phyloP scores from a whole-genome alignment of 2,329 filamentous ascomycete genomes.

The Penicillium sp. region DNA sequence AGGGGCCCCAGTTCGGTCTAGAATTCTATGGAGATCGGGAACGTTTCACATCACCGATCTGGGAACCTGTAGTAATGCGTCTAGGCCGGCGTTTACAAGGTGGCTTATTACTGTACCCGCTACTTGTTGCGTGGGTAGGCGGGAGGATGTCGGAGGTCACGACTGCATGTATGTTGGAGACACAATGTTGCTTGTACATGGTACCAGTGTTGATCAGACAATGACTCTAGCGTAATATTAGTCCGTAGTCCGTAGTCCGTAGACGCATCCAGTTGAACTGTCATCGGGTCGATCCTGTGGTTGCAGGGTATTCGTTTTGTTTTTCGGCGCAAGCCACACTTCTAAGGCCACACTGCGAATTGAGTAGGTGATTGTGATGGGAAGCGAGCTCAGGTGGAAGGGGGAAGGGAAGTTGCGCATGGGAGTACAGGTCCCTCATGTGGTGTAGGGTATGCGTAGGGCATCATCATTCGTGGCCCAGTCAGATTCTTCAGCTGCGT shows the following conservation, averaged over 20 bases:
- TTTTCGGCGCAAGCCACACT: background rate
- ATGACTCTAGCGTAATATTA: background rate
- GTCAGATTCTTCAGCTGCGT: background rate
- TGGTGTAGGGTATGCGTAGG: background rate
- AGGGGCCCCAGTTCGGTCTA: conserved; percentile 6
- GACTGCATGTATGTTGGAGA: background rate
- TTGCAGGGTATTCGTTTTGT: background rate
- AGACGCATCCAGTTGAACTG: background rate
- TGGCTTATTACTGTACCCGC: background rate
- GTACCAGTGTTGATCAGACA: background rate
- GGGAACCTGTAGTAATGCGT: background rate
- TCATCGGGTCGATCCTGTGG: background rate
- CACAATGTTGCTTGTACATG: background rate
- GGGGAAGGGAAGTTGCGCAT: too few species aligned
- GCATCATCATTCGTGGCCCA: background rate
- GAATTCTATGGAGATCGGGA: conserved; percentile 8
- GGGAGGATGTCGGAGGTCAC: conserved; percentile 6
- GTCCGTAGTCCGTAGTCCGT: background rate
- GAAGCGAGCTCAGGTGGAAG: background rate
- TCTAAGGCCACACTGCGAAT: background rate
- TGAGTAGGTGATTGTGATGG: background rate
- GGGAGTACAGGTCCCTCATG: background rate
- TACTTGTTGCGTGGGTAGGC: background rate
- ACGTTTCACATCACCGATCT: conserved; percentile 9
- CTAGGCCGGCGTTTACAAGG: background rate